Evolutionary conservation across 116 monocot genomes (phyloP), one percentile per base, ranked within the genome.

Genomic region (Posidonia oceanica): DNA sequence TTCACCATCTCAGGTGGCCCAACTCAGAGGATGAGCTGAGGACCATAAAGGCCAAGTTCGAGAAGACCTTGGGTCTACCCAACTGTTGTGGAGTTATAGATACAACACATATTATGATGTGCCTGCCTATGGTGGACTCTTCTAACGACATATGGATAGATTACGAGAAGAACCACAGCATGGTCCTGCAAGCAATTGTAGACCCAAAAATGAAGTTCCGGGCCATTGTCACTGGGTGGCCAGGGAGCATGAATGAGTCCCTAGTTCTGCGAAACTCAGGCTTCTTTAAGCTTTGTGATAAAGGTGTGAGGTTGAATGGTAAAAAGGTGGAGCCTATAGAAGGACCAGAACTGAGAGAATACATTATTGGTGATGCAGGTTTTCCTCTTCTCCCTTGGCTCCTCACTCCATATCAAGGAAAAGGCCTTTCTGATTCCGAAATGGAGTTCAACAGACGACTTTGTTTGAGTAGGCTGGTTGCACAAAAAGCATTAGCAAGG

Each of bases 61-160:
- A 94, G 54, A 83, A 85, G 37, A 80, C 90, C 51, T 75, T 70
- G 2, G 91, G 88, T 40, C 79, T 96, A 8, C 95, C 86, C 5
- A 96, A 96, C 65, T 96, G 95, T 69, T 96, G 91, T 52, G 91
- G 95, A 7, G 85, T 76, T 62, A 83, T 96, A 16, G 95, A 91
- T 69, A 79, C 88, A 39, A 96, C 95, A 62, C 95, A 91, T 62
- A 81, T 96, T 53, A 75, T 83, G 77, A 88, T 96, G 86, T 88
- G 86, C 64, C 69, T 91, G 13, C 81, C 95, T 18, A 79, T 86
- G 0, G 82, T 79, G 14, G 91, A 96, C 23, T 70, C 83, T 1
- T 61, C 84, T 18, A 86, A 77, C 63, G 73, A 83, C 39, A 81
- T 91, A 2, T 96, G 91, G 91, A 59, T 83, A 13, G 95, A 96